These are phyloP conservation scores for Punctularia strigosozonata DNA, from an alignment of 768 basidiomycete species.

Conservation along the genomic window DNA sequence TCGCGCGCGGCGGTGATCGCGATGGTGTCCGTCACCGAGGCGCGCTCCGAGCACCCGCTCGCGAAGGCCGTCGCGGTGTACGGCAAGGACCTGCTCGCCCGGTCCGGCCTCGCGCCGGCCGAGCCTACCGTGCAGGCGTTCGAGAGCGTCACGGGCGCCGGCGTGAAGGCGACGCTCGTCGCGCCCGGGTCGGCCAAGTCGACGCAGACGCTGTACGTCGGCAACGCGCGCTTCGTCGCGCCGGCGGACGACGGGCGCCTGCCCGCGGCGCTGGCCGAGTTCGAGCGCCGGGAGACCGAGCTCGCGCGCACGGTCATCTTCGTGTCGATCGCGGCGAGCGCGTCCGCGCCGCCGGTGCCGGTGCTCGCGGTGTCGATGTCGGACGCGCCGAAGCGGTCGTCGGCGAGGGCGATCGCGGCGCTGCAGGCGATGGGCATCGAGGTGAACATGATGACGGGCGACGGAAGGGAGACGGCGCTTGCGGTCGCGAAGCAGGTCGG, in stretches of 20 bases:
- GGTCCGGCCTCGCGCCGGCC: constrained; percentile 27
- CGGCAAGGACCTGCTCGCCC: constrained; percentile 51
- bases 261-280: constrained; percentile 46
- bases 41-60: constrained; percentile 90
- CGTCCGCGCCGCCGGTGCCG: constrained; percentile 33
- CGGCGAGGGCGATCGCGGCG: constrained; percentile 69
- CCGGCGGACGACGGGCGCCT: constrained; percentile 40
- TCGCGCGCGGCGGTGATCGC: constrained; percentile 52
- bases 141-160: constrained; percentile 82
- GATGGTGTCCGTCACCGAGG: constrained; percentile 80
- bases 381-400: constrained; percentile 80
- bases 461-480: constrained; percentile 72
- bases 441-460: constrained; percentile 92
- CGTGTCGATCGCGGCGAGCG: constrained; percentile 46
- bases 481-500: constrained; percentile 89
- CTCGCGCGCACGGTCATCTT: constrained; percentile 81
- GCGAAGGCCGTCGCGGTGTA: constrained; percentile 86
- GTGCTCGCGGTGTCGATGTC: constrained; percentile 76
- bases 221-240: constrained; percentile 62
- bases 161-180: constrained; percentile 61
- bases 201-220: constrained; percentile 52
- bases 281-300: constrained; percentile 59
- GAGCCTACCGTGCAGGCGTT: constrained; percentile 57
- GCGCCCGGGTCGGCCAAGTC: constrained; percentile 35
- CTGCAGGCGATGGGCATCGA: constrained; percentile 84